Conservation (phyloP, 352 stramenopile genomes). For the Phytopythium oedochilum region DNA sequence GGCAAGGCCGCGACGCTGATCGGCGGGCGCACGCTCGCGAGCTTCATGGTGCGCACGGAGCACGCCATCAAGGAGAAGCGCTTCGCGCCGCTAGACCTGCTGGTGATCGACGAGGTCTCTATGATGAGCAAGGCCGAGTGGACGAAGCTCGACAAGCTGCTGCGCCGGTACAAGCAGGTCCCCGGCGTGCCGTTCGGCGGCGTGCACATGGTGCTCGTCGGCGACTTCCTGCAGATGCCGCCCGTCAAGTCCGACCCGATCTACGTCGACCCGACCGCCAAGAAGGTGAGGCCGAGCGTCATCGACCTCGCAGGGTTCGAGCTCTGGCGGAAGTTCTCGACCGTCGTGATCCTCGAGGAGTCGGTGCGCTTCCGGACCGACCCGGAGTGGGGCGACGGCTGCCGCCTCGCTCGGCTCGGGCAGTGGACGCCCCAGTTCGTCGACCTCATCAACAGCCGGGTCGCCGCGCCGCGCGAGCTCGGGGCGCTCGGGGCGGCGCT, state of each 20-base stretch:
- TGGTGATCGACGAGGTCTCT: constrained; percentile 1
- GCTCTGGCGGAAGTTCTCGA: constrained; percentile 1
- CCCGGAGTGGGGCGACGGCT: constrained; percentile 17
- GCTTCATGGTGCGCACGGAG: constrained; percentile 1
- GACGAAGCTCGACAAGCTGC: constrained; percentile 1
- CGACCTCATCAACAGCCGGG: constrained; percentile 11
- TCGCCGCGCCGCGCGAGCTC: neutral
- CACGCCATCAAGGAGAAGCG: neutral
- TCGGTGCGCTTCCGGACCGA: constrained; percentile 15
- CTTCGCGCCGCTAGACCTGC: neutral
- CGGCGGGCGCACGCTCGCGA: neutral
- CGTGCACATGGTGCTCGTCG: neutral
- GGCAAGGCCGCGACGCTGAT: neutral
- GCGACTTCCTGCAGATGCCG: constrained; percentile 6
- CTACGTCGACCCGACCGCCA: neutral
- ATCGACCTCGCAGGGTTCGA: constrained; percentile 7
- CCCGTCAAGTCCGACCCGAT: neutral
- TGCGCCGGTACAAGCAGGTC: constrained; percentile 5
- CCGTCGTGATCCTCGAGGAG: constrained; percentile 8
- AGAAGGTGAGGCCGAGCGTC: neutral
- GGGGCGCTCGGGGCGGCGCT: too few relatives aligned
- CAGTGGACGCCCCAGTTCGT: constrained; percentile 15
- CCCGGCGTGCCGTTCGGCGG: neutral
- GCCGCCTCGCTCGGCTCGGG: constrained; percentile 10
- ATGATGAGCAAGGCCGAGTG: constrained; percentile 6